Conservation (phyloP, 306 rosid species). For the Styphnolobium japonicum region DNA sequence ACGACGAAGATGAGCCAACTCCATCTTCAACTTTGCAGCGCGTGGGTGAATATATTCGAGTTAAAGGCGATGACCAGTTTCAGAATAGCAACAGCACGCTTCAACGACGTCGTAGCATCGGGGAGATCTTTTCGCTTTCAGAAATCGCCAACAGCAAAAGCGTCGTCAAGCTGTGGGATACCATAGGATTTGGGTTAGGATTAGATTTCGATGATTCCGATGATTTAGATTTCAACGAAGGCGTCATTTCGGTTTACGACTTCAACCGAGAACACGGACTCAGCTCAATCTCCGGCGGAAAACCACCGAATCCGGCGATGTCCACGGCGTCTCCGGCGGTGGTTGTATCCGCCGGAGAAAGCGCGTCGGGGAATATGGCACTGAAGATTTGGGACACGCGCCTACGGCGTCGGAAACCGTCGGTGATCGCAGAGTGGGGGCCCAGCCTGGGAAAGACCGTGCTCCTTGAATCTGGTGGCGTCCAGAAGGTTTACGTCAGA, state of each 20-base stretch:
- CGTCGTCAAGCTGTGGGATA: slow-evolving; percentile 92
- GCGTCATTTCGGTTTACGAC: slow-evolving; percentile 30
- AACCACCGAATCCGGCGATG: background rate
- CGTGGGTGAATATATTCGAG: slow-evolving; percentile 39
- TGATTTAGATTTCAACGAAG: background rate
- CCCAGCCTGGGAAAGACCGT: slow-evolving; percentile 50
- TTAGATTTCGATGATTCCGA: slow-evolving; percentile 40
- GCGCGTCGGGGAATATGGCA: slow-evolving; percentile 26
- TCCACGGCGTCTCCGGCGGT: slow-evolving; percentile 37
- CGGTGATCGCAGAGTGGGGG: slow-evolving; percentile 71
- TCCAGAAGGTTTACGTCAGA: slow-evolving; percentile 57
- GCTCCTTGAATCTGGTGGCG: slow-evolving; percentile 58
- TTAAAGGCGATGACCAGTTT: slow-evolving; percentile 35
- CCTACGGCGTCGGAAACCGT: slow-evolving; percentile 53
- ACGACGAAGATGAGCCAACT: slow-evolving; percentile 21
- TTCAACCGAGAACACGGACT: background rate
- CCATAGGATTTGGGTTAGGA: slow-evolving; percentile 55
- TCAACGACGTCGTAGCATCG: slow-evolving; percentile 44
- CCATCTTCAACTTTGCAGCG: background rate
- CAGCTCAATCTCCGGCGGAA: background rate
- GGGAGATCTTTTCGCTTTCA: slow-evolving; percentile 52
- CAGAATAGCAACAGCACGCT: slow-evolving; percentile 13
- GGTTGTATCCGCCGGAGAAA: slow-evolving; percentile 36
- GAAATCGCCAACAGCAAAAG: slow-evolving; percentile 56
- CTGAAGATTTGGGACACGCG: slow-evolving; percentile 79